Percentiles rank a stretch among this genome's conserved stretches.
Evolutionary conservation across 2,329 filamentous ascomycete genomes (phyloP).

Genomic region (Cytospora piceicola): DNA sequence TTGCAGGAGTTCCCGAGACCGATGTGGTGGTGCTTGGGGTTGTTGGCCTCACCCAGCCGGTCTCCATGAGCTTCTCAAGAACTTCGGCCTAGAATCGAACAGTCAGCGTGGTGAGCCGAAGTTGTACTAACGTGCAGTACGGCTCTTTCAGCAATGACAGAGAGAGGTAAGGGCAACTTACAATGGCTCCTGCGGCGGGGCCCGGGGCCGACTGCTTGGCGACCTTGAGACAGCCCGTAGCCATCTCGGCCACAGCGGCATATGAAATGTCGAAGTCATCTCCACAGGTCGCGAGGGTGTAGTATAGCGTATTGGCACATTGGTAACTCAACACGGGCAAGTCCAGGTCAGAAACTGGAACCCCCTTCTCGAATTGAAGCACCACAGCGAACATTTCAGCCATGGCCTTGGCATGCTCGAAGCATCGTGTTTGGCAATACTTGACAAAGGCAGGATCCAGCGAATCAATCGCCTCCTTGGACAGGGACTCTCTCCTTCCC

Average conservation of each 20-base stretch:
- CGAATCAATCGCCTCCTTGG: conserved; percentile 47
- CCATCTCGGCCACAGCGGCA: conserved; percentile 54
- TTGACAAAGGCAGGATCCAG: conserved; percentile 53
- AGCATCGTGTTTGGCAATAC: conserved; percentile 55
- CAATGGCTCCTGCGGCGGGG: conserved; percentile 53
- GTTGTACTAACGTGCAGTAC: neutral
- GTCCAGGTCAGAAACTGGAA: conserved; percentile 59
- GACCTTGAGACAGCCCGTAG: conserved; percentile 54
- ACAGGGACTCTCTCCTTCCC: conserved; percentile 56
- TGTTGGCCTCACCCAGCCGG: conserved; percentile 40
- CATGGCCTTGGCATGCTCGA: conserved; percentile 59
- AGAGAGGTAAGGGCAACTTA: conserved; percentile 37
- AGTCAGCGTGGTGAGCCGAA: neutral
- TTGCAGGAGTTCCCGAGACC: conserved; percentile 22
- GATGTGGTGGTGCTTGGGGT: conserved; percentile 37
- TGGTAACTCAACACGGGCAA: conserved; percentile 60
- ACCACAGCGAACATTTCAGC: conserved; percentile 58
- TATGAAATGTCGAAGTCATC: conserved; percentile 49
- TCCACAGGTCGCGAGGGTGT: conserved; percentile 51
- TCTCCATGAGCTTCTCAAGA: conserved; percentile 55
- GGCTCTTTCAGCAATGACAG: neutral
- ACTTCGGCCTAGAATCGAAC: conserved; percentile 43
- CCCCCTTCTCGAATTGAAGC: conserved; percentile 53
- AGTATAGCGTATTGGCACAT: conserved; percentile 57
- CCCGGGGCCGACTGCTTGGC: conserved; percentile 56